These are phyloP conservation scores for Colletotrichum falcatum DNA, from an alignment of 2,329 filamentous ascomycete species.

Conservation along the genomic window DNA sequence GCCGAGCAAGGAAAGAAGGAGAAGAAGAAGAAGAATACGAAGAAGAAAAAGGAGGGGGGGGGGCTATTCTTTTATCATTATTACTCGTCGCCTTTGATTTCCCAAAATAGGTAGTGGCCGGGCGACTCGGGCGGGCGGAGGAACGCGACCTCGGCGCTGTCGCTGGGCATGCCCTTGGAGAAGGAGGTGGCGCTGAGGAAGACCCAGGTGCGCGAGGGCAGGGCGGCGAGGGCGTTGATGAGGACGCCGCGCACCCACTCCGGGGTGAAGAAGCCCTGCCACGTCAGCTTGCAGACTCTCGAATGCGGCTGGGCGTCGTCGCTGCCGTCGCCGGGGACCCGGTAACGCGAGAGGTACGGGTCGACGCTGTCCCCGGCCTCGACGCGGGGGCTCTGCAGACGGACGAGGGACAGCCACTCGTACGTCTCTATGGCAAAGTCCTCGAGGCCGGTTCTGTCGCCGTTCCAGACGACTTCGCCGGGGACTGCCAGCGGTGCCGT, in stretches of 20 bases:
- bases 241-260: conserved; percentile 64
- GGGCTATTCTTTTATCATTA: no score
- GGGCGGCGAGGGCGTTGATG: conserved; percentile 56
- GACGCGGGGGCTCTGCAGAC: conserved; percentile 74
- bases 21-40: conserved; percentile 3
- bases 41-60: no score
- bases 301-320: conserved; percentile 42
- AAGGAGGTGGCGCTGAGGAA: conserved; percentile 65
- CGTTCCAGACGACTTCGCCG: conserved; percentile 47
- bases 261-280: conserved; percentile 69
- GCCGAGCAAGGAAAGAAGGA: not conserved
- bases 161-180: conserved; percentile 57
- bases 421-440: conserved; percentile 73
- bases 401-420: conserved; percentile 80
- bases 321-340: conserved; percentile 58
- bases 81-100: conserved; percentile 59
- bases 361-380: conserved; percentile 70
- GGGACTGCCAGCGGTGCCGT: conserved; percentile 49
- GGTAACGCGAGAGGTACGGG: conserved; percentile 76
- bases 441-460: conserved; percentile 65
- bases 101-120: conserved; percentile 71
- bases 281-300: conserved; percentile 64
- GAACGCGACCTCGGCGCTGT: conserved; percentile 64
- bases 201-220: conserved; percentile 65
- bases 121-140: conserved; percentile 62